phyloP scores from a whole-genome alignment of 75 land plant species.

The Cryptomeria japonica region DNA sequence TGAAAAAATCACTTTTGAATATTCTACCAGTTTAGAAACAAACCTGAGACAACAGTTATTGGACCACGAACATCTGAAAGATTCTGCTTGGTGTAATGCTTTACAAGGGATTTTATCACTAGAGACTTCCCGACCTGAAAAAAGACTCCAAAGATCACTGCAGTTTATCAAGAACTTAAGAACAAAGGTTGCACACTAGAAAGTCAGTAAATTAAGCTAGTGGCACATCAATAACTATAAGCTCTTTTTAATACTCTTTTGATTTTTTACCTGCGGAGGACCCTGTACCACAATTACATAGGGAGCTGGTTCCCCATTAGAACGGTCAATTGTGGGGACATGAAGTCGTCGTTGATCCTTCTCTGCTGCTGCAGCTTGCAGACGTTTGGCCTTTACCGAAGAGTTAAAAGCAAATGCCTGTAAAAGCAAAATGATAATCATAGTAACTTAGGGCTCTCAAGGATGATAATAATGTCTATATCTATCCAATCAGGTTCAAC shows the following conservation, averaged over 20 bases:
- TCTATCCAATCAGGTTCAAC: background rate
- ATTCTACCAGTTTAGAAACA: background rate
- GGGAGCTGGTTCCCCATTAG: constrained; percentile 90
- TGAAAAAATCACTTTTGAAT: background rate
- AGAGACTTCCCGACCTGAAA: constrained; percentile 98
- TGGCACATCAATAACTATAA: background rate
- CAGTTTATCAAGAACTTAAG: background rate
- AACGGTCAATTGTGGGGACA: constrained; percentile 77
- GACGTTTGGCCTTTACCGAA: constrained; percentile 78
- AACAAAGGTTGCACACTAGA: background rate
- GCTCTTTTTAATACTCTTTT: background rate
- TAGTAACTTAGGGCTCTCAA: background rate
- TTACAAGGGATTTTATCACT: constrained; percentile 86
- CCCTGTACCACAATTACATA: constrained; percentile 96
- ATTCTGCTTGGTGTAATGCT: constrained; percentile 96
- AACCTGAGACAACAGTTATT: constrained; percentile 93
- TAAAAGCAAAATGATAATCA: constrained; percentile 5
- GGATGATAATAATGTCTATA: background rate
- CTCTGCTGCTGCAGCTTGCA: constrained; percentile 82
- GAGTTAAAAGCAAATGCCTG: constrained; percentile 97
- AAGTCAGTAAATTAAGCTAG: background rate
- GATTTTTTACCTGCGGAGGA: constrained; percentile 79
- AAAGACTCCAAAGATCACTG: background rate
- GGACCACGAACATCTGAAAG: constrained; percentile 91
- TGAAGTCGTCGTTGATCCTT: constrained; percentile 93